Conservation (phyloP, 75 land plant species). For the Ceratopteris richardii region DNA sequence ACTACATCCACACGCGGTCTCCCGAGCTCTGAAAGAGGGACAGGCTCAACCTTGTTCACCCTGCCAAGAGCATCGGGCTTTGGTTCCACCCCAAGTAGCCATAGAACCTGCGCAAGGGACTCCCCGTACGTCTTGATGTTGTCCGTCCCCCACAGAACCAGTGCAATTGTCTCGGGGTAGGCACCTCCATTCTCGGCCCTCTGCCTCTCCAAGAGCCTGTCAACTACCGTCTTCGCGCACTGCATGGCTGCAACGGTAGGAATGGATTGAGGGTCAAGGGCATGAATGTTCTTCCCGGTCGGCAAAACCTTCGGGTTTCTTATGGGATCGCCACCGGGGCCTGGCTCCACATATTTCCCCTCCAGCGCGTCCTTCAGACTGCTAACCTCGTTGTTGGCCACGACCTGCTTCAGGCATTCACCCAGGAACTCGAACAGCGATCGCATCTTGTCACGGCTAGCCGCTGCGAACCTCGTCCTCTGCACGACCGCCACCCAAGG, state of each 20-base stretch:
- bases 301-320: constrained; percentile 97
- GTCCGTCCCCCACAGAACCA: constrained; percentile 98
- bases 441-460: constrained; percentile 64
- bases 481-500: constrained; percentile 88
- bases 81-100: constrained; percentile 94
- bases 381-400: constrained; percentile 88
- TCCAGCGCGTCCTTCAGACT: constrained; percentile 86
- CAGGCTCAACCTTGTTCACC: constrained; percentile 85
- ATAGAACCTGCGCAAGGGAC: constrained; percentile 91
- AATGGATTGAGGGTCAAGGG: constrained; percentile 93
- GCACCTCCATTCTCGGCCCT: constrained; percentile 85
- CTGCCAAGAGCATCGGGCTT: constrained; percentile 92
- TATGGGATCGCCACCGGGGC: constrained; percentile 98
- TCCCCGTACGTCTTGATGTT: constrained; percentile 99
- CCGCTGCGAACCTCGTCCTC: constrained; percentile 57
- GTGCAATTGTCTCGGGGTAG: constrained; percentile 95
- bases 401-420: constrained; percentile 85
- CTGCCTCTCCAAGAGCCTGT: constrained; percentile 84
- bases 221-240: constrained; percentile 92
- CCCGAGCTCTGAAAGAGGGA: constrained; percentile 91
- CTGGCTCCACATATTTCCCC: constrained; percentile 92
- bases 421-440: constrained; percentile 63
- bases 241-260: constrained; percentile 94
- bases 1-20: constrained; percentile 96
- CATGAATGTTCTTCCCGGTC: constrained; percentile 98